A percentile compares a stretch with the other conserved stretches of the same genome.
Evolutionary conservation across 768 basidiomycete species (phyloP).

Genomic region (Boletus tomentosulus): DNA sequence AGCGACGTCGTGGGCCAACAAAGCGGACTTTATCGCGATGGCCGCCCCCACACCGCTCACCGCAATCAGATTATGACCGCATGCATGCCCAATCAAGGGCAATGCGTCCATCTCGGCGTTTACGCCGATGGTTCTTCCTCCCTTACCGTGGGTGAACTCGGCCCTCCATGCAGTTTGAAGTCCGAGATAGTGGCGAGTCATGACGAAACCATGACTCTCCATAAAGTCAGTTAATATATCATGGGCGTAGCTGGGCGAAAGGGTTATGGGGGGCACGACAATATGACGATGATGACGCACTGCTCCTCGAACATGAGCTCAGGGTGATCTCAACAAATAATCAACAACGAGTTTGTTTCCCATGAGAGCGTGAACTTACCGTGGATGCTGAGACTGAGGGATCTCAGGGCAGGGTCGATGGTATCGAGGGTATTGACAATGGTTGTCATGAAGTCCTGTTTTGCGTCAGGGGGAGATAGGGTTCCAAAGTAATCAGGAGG

Average conservation of each 20-base stretch:
- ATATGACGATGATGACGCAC: constrained; percentile 34
- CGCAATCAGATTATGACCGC: constrained; percentile 83
- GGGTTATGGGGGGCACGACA: constrained; percentile 5
- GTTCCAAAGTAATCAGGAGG: constrained; percentile 41
- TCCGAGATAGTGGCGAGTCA: constrained; percentile 66
- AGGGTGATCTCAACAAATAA: constrained; percentile 49
- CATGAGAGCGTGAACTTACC: constrained; percentile 37
- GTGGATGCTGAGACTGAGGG: constrained; percentile 69
- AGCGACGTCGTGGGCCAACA: constrained; percentile 56
- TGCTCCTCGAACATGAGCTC: constrained; percentile 64
- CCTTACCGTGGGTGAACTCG: constrained; percentile 54
- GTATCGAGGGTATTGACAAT: constrained; percentile 53
- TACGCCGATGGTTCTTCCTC: constrained; percentile 66
- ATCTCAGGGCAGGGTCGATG: constrained; percentile 49
- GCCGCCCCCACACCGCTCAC: constrained; percentile 73
- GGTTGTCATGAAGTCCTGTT: constrained; percentile 42
- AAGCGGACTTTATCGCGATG: constrained; percentile 64
- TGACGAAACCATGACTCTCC: constrained; percentile 61
- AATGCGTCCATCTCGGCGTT: constrained; percentile 76
- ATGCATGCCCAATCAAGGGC: constrained; percentile 57
- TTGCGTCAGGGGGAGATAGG: constrained; percentile 10
- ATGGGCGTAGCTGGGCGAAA: constrained; percentile 58
- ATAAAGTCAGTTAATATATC: constrained; percentile 66
- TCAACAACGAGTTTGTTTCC: background rate
- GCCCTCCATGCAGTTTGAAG: constrained; percentile 78